Base-by-base conservation (phyloP, 106 monocot species). In the Dendrobium huoshanense region DNA sequence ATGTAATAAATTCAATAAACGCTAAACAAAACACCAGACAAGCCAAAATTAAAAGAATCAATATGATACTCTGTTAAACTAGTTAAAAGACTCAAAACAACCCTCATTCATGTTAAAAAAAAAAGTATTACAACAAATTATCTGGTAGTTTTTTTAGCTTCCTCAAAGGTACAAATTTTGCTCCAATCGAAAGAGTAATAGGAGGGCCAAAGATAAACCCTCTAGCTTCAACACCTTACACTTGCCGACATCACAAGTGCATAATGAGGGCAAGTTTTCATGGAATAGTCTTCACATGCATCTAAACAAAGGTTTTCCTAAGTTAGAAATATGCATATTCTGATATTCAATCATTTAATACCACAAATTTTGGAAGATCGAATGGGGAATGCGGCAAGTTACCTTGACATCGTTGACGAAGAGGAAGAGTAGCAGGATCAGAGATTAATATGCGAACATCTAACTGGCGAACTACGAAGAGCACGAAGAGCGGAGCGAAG, bases 151-250 rank as follows among this genome's bases (percentile, higher is more conserved):
- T 96, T 10, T 93, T 93, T 55, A 93, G 93, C 79, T 96, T 96
- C 84, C 96, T 93, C 87, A 96, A 73, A 20, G 96, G 96, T 5
- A 96, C 96, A 87, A 96, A 96, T 67, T 93, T 96, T 87, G 96
- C 93, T 76, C 93, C 96, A 61, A 96, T 88, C 13, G 93, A 93
- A 61, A 96, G 81, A 27, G 96, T 93, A 86, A 96, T 92, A 10
- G 96, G 96, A 68, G 93, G 88, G 6, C 96, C 96, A 83, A 96
- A 96, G 77, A 96, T 96, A 68, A 96, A 96, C 9, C 96, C 96
- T 81, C 96, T 90, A 80, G 96, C 96, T 91, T 96, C 96, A 82
- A 96, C 72, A 77, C 96, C 93, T 31, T 31, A 31, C 31, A 31
- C 31, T 31, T 96, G 80, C 20, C 33, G 17, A 41, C 27, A 85